These are phyloP conservation scores for Evernia prunastri DNA, from an alignment of 495 filamentous ascomycete genomes.

Conservation along the genomic window DNA sequence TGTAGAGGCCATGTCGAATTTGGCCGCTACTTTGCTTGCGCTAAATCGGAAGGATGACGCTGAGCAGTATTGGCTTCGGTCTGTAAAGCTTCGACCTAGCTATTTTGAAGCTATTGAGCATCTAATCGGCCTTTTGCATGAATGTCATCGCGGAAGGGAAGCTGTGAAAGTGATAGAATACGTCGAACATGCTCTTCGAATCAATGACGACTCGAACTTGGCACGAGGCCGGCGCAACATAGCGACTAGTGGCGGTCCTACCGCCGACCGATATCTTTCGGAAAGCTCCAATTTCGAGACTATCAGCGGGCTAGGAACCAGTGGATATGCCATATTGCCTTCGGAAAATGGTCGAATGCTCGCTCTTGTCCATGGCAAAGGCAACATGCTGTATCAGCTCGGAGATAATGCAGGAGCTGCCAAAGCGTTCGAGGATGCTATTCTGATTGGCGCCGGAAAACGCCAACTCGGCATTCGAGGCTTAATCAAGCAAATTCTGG, in stretches of 20 bases:
- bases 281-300: constrained; percentile 25
- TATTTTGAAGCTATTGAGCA: constrained; percentile 98
- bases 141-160: constrained; percentile 72
- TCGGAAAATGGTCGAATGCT: constrained; percentile 92
- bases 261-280: constrained; percentile 43
- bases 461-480: constrained; percentile 65
- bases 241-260: constrained; percentile 29
- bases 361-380: constrained; percentile 89
- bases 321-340: constrained; percentile 79
- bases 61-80: constrained; percentile 75
- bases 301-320: constrained; percentile 46
- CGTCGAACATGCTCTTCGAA: constrained; percentile 69
- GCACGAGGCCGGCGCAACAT: constrained; percentile 28
- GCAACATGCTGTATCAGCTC: constrained; percentile 93
- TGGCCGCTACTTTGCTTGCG: constrained; percentile 81
- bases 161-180: constrained; percentile 85
- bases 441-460: constrained; percentile 77
- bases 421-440: constrained; percentile 89
- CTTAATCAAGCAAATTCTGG: constrained; percentile 75
- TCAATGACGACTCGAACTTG: constrained; percentile 38
- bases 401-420: constrained; percentile 81
- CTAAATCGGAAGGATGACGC: constrained; percentile 78
- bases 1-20: constrained; percentile 90
- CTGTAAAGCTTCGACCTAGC: constrained; percentile 74
- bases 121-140: constrained; percentile 81